phyloP scores from a whole-genome alignment of 352 stramenopile genomes.

The Pythium aphanidermatum region DNA sequence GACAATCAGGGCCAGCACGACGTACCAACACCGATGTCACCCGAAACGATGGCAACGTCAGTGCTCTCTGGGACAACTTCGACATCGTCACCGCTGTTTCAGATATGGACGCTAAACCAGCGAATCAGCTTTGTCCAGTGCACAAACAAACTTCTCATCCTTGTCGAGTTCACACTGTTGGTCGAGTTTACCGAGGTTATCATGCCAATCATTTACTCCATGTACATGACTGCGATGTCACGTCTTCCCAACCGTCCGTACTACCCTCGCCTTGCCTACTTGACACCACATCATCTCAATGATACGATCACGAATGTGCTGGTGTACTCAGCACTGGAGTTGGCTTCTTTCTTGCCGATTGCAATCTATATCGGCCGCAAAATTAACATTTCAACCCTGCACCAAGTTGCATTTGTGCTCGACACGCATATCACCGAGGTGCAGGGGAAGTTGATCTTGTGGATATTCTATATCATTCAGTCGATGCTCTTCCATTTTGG shows the following conservation, averaged over 20 bases:
- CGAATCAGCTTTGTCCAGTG: no score
- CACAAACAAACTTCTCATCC: constrained; percentile 2
- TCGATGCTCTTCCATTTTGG: background rate
- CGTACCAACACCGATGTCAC: no score
- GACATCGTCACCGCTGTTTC: no score
- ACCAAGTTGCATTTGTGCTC: constrained; percentile 1
- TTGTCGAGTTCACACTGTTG: background rate
- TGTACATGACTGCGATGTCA: background rate
- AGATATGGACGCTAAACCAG: no score
- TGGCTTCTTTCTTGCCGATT: background rate
- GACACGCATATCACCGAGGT: background rate
- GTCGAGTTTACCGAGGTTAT: no score
- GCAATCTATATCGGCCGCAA: background rate
- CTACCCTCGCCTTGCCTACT: background rate
- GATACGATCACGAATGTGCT: background rate
- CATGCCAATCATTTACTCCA: background rate
- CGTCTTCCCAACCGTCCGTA: background rate
- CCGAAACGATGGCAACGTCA: no score
- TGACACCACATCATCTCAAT: background rate
- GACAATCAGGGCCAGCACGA: no score
- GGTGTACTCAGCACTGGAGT: background rate
- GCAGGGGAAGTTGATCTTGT: background rate
- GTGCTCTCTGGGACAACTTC: no score
- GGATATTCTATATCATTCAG: background rate
- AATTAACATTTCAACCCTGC: background rate